Evolutionary conservation across 2,329 filamentous ascomycete genomes (phyloP).

Genomic region (Aspergillus quadrilineatus): DNA sequence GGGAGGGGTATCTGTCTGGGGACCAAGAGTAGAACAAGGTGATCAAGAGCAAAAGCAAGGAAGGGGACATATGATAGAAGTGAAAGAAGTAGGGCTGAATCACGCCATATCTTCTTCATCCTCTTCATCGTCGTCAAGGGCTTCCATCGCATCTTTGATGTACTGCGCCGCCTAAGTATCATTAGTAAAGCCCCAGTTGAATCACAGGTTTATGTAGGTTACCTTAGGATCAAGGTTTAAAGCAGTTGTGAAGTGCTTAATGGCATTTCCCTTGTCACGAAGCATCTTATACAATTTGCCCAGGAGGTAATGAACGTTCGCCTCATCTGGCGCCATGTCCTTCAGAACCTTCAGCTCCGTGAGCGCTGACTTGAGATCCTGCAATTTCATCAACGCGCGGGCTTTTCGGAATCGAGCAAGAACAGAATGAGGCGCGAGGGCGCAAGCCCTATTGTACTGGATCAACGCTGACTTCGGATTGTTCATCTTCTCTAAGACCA

Average conservation of each 20-base stretch:
- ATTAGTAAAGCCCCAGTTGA: too few relatives aligned
- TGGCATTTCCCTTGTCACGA: conserved; percentile 67
- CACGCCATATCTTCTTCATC: conserved; percentile 55
- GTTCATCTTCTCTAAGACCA: conserved; percentile 84
- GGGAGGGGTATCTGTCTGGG: not conserved
- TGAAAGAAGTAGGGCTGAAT: conserved; percentile 23
- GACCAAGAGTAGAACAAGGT: not conserved
- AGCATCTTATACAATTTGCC: conserved; percentile 64
- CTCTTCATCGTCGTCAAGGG: conserved; percentile 69
- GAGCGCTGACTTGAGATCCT: conserved; percentile 68
- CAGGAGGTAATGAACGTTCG: conserved; percentile 91
- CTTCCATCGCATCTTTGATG: conserved; percentile 96
- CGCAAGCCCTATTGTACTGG: conserved; percentile 79
- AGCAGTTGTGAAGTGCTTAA: conserved; percentile 91
- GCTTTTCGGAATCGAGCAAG: conserved; percentile 93
- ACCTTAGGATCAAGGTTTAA: conserved; percentile 97
- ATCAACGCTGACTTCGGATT: conserved; percentile 74
- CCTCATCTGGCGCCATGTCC: conserved; percentile 88
- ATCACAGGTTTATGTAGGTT: conserved; percentile 27
- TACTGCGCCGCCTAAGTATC: conserved; percentile 72
- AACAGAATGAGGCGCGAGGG: conserved; percentile 75
- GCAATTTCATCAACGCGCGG: conserved; percentile 74
- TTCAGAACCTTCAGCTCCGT: conserved; percentile 84
- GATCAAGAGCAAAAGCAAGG: conserved; percentile 6
- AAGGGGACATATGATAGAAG: conserved; percentile 15